Evolutionary conservation across 2,329 filamentous ascomycete species (phyloP).

Genomic region (Talaromyces sp.): DNA sequence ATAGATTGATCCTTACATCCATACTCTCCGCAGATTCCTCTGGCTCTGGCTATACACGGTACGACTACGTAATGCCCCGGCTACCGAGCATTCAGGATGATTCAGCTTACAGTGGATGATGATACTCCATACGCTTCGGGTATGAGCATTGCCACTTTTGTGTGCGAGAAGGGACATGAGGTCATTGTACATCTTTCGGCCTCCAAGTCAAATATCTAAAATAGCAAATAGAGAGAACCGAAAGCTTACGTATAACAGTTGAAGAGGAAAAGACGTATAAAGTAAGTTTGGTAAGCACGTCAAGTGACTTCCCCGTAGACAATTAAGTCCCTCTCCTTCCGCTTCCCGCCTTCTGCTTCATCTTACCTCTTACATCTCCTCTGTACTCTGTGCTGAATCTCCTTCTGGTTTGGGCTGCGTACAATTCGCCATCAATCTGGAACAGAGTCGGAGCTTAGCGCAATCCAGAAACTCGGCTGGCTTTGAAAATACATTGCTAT

Average conservation of each 20-base stretch:
- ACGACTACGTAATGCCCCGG: conserved; percentile 4
- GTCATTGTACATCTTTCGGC: conserved; percentile 7
- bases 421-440: not conserved
- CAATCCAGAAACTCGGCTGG: conserved; percentile 1
- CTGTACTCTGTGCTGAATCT: not conserved
- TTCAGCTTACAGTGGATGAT: not conserved
- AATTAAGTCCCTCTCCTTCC: not conserved
- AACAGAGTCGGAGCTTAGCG: not conserved
- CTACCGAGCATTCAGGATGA: not conserved
- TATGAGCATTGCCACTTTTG: conserved; percentile 3
- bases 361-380: not conserved
- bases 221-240: too few species aligned
- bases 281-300: not conserved
- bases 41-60: too few species aligned
- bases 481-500: not conserved
- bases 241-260: too few species aligned
- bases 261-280: too few species aligned
- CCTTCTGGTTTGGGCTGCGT: too few species aligned
- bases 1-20: not conserved
- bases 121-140: not conserved
- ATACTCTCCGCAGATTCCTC: too few species aligned
- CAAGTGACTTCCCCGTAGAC: conserved; percentile 2
- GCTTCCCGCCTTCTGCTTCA: not conserved
- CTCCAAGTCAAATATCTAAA: not conserved
- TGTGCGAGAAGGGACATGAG: not conserved